These are phyloP conservation scores for Hypoxylon sp. DNA, from an alignment of 2,329 filamentous ascomycete species.

Conservation along the genomic window DNA sequence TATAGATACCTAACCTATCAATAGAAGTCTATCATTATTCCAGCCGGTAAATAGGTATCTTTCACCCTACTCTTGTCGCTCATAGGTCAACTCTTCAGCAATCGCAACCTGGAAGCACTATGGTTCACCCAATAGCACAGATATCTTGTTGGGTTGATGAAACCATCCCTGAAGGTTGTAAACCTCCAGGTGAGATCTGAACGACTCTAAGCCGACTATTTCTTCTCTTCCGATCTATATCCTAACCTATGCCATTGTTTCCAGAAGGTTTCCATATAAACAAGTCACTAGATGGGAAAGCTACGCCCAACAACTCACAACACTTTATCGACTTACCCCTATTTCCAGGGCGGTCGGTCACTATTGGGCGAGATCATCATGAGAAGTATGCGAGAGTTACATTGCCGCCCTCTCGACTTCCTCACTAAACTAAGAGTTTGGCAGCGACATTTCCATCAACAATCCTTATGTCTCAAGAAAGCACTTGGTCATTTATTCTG, in stretches of 20 bases:
- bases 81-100: neutral
- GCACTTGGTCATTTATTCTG: conserved; percentile 68
- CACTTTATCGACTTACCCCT: conserved; percentile 38
- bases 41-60: neutral
- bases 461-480: conserved; percentile 62
- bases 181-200: conserved; percentile 26
- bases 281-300: conserved; percentile 14
- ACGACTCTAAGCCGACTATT: neutral
- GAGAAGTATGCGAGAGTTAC: conserved; percentile 37
- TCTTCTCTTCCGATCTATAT: neutral
- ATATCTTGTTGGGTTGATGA: conserved; percentile 36
- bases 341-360: conserved; percentile 30
- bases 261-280: conserved; percentile 28
- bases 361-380: conserved; percentile 39
- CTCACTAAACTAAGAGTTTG: conserved; percentile 15
- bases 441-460: conserved; percentile 58
- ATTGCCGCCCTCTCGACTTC: neutral
- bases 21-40: neutral
- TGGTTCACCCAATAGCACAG: conserved; percentile 30
- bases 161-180: neutral
- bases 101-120: conserved; percentile 4
- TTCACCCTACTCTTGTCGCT: neutral
- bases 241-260: conserved; percentile 6
- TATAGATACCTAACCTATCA: neutral
- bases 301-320: conserved; percentile 16